phyloP scores from a whole-genome alignment of 208 protist genomes.

The Trichomonas vaginalis region DNA sequence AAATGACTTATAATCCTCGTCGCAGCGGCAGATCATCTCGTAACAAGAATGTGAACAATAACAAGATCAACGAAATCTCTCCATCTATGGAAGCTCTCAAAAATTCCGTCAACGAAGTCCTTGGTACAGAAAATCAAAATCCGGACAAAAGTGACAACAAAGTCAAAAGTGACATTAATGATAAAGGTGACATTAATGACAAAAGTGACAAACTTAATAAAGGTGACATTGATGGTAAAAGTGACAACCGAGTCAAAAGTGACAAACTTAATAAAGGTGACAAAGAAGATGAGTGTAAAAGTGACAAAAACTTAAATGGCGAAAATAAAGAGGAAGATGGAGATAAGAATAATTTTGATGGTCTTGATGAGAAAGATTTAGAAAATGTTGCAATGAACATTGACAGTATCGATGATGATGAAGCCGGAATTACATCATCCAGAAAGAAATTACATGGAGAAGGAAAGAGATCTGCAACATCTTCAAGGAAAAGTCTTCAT shows the following conservation, averaged over 20 bases:
- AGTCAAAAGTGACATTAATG: not conserved
- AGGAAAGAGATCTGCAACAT: not conserved
- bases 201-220: not conserved
- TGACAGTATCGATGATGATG: not conserved
- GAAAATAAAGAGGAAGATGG: not conserved
- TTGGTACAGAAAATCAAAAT: not conserved
- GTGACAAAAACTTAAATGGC: not conserved
- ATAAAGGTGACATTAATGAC: not conserved
- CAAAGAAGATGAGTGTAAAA: not conserved
- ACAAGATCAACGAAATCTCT: too few species aligned
- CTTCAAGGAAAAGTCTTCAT: not conserved
- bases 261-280: not conserved
- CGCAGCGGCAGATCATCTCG: not conserved
- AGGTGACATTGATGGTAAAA: not conserved
- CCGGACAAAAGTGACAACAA: not conserved
- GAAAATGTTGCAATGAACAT: not conserved
- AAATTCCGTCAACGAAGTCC: not conserved
- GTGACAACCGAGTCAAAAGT: not conserved
- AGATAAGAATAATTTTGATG: not conserved
- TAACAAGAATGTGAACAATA: too few species aligned
- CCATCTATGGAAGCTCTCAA: not conserved
- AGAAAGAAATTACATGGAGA: not conserved
- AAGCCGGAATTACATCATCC: not conserved
- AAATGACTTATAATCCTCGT: not conserved
- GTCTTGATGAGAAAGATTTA: not conserved